A percentile compares a stretch with the other conserved stretches of the same genome.
phyloP scores from a whole-genome alignment of 176 grass and related monocot species.

The Phyllostachys edulis region DNA sequence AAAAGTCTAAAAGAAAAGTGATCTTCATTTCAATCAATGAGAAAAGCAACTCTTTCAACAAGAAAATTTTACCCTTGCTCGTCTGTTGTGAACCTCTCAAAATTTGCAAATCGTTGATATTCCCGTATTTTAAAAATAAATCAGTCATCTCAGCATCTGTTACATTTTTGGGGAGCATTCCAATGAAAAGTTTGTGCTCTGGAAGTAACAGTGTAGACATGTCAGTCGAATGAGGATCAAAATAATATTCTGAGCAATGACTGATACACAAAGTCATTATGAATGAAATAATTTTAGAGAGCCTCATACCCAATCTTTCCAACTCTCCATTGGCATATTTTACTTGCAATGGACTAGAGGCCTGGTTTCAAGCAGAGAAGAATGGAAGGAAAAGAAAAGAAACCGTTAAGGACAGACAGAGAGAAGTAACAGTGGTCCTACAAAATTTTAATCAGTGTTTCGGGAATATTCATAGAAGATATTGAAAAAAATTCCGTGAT shows the following conservation, averaged over 20 bases:
- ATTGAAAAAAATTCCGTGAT: not conserved
- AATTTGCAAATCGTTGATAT: constrained; percentile 92
- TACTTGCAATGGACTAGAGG: constrained; percentile 96
- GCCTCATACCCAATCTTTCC: constrained; percentile 84
- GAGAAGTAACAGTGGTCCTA: not conserved
- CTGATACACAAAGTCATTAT: constrained; percentile 4
- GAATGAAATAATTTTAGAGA: constrained; percentile 22
- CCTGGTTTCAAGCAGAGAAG: constrained; percentile 45
- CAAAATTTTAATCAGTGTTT: not conserved
- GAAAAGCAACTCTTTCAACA: not conserved
- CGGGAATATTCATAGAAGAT: not conserved
- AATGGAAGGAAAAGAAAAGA: not conserved
- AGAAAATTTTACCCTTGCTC: constrained; percentile 77
- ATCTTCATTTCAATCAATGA: not conserved
- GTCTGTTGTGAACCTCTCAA: constrained; percentile 89
- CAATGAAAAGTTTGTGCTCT: constrained; percentile 99
- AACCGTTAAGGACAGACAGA: constrained; percentile 2
- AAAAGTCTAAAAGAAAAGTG: not conserved
- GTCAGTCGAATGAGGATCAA: not conserved
- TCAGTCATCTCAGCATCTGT: constrained; percentile 75
- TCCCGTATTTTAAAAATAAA: constrained; percentile 85
- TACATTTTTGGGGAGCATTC: constrained; percentile 96
- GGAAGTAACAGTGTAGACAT: constrained; percentile 13
- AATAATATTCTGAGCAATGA: not conserved
- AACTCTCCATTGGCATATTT: constrained; percentile 98